Evolutionary conservation across 2,329 filamentous ascomycete species (phyloP).

Genomic region (Fusarium neocosmosporiellum): DNA sequence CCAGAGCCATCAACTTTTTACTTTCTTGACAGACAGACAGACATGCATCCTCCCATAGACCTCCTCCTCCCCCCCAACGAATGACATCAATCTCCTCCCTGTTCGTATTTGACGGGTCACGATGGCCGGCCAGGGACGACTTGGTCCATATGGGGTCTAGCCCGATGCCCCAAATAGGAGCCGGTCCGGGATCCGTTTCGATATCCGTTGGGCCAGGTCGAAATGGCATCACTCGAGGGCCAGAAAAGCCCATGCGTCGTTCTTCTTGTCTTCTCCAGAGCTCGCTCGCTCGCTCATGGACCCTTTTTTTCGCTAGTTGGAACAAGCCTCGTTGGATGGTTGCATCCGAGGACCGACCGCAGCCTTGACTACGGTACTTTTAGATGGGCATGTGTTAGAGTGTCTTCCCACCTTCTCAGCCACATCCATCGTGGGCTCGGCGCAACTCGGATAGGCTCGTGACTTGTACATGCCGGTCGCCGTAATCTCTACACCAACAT

Average conservation of each 20-base stretch:
- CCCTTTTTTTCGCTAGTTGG: background rate
- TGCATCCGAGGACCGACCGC: constrained; percentile 27
- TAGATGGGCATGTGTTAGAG: background rate
- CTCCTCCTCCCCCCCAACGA: constrained; percentile 3
- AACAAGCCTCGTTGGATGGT: constrained; percentile 23
- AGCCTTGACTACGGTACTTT: background rate
- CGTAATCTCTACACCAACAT: background rate
- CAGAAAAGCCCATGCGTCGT: background rate
- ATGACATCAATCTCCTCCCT: constrained; percentile 36
- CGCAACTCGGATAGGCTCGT: background rate
- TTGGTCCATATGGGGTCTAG: constrained; percentile 5
- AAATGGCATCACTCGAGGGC: constrained; percentile 9
- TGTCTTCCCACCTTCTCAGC: constrained; percentile 8
- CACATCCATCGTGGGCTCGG: background rate
- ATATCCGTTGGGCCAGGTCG: constrained; percentile 16
- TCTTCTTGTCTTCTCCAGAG: background rate
- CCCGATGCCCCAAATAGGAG: constrained; percentile 20
- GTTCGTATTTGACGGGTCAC: constrained; percentile 29
- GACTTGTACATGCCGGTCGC: background rate
- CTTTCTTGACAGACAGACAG: background rate
- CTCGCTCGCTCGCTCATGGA: background rate
- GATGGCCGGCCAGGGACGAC: background rate
- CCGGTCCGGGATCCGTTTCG: constrained; percentile 19
- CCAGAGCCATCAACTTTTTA: background rate
- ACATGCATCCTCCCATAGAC: background rate